Evolutionary conservation across 768 basidiomycete genomes (phyloP).

Genomic region (Cytidiella melzeri): DNA sequence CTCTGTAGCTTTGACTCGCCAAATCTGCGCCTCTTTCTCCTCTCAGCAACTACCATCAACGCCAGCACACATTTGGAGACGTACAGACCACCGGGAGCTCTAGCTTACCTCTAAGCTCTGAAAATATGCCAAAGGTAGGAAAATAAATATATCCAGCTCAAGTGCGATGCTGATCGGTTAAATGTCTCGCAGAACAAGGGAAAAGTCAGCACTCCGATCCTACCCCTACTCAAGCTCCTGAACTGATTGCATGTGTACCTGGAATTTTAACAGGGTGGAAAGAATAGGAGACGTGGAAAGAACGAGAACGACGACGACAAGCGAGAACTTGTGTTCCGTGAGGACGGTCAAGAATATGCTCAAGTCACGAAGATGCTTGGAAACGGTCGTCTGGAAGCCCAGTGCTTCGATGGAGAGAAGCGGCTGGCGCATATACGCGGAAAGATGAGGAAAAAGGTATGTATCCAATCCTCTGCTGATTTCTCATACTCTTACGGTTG

Average conservation of each 20-base stretch:
- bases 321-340: conserved; percentile 96
- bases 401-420: conserved; percentile 98
- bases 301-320: conserved; percentile 99
- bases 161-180: conserved; percentile 15
- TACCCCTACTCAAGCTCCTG: background rate
- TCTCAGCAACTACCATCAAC: background rate
- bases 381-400: conserved; percentile 92
- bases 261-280: conserved; percentile 74
- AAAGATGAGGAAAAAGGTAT: conserved; percentile 98
- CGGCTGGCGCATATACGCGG: conserved; percentile 96
- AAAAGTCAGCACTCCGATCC: conserved; percentile 41
- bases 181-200: conserved; percentile 56
- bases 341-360: conserved; percentile 98
- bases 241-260: too few relatives aligned
- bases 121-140: conserved; percentile 46
- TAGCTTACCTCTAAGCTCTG: conserved; percentile 1
- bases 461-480: too few relatives aligned
- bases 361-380: conserved; percentile 99
- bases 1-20: conserved; percentile 2
- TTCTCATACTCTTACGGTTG: too few relatives aligned
- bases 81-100: background rate
- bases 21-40: background rate
- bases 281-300: conserved; percentile 99
- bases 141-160: conserved; percentile 4
- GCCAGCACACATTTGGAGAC: background rate